Evolutionary conservation across 352 stramenopile genomes (phyloP).

Genomic region (Pythium volutum): DNA sequence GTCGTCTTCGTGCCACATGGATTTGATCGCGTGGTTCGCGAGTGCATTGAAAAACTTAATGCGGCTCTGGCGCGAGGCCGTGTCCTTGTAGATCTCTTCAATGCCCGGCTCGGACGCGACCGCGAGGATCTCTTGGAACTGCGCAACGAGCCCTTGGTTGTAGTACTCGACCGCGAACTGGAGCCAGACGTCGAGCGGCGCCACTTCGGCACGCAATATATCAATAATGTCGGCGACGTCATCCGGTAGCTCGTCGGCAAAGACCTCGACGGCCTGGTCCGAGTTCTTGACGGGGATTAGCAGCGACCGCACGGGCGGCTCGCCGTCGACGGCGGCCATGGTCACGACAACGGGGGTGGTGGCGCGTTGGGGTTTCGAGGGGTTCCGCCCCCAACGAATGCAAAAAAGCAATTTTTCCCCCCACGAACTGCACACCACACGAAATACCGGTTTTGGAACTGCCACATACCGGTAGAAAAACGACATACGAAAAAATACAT

Average conservation of each 20-base stretch:
- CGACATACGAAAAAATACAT: slow-evolving; percentile 7
- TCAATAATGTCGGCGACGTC: slow-evolving; percentile 92
- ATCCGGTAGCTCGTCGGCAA: slow-evolving; percentile 85
- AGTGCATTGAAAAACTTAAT: slow-evolving; percentile 90
- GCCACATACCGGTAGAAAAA: background rate
- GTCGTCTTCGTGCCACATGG: slow-evolving; percentile 89
- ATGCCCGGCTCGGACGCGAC: slow-evolving; percentile 82
- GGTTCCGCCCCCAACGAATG: background rate
- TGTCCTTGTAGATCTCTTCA: slow-evolving; percentile 88
- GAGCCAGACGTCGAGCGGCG: slow-evolving; percentile 89
- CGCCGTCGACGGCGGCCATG: slow-evolving; percentile 24
- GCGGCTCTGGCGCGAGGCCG: slow-evolving; percentile 75
- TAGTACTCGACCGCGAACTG: slow-evolving; percentile 91
- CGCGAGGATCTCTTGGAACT: slow-evolving; percentile 86
- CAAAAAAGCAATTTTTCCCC: background rate
- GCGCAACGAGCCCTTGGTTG: slow-evolving; percentile 70
- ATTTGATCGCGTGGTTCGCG: slow-evolving; percentile 80
- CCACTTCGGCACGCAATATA: slow-evolving; percentile 88
- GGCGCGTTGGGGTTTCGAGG: background rate
- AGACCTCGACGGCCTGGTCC: slow-evolving; percentile 88
- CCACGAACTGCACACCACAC: slow-evolving; percentile 14
- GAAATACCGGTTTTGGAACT: slow-evolving; percentile 8
- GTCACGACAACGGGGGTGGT: slow-evolving; percentile 4
- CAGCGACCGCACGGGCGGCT: slow-evolving; percentile 54
- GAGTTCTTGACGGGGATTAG: slow-evolving; percentile 91